A percentile compares a stretch with the other conserved stretches of the same genome.
phyloP scores from a whole-genome alignment of 345 rosid genomes.

The Hirschfeldia incana region DNA sequence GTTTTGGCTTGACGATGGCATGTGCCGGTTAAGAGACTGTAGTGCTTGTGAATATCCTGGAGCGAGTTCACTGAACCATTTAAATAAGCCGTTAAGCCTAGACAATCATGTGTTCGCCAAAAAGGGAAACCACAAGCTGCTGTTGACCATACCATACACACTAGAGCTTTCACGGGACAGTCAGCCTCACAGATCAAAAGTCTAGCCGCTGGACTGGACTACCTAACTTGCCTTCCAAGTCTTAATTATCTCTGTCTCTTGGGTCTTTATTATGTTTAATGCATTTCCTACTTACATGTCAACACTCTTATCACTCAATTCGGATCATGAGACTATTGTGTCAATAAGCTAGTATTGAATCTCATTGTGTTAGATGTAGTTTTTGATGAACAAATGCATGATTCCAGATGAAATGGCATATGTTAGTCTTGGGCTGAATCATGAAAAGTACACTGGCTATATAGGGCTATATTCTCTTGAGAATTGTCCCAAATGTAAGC shows the following conservation, averaged over 20 bases:
- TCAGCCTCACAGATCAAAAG: not conserved
- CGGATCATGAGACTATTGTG: not conserved
- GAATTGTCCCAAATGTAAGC: slow-evolving; percentile 84
- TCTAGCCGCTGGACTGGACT: slow-evolving; percentile 43
- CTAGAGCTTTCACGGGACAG: slow-evolving; percentile 74
- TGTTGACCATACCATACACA: slow-evolving; percentile 84
- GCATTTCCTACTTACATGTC: slow-evolving; percentile 13
- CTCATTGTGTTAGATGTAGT: not conserved
- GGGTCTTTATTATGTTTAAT: not conserved
- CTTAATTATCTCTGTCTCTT: not conserved
- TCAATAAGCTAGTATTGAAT: not conserved
- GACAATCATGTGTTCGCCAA: slow-evolving; percentile 70
- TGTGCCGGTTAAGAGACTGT: slow-evolving; percentile 92
- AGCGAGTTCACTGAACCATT: slow-evolving; percentile 83
- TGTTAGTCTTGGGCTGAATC: slow-evolving; percentile 87
- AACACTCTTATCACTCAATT: not conserved
- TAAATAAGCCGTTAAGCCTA: slow-evolving; percentile 61
- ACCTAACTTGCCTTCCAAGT: slow-evolving; percentile 11
- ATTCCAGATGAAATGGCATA: slow-evolving; percentile 82
- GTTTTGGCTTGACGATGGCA: slow-evolving; percentile 89
- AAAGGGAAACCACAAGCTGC: slow-evolving; percentile 91
- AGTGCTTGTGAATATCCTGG: slow-evolving; percentile 94
- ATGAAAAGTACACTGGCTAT: slow-evolving; percentile 90
- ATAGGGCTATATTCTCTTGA: slow-evolving; percentile 79
- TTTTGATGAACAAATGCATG: not conserved